phyloP scores from a whole-genome alignment of 495 filamentous ascomycete species.

The Aspergillus campestris region DNA sequence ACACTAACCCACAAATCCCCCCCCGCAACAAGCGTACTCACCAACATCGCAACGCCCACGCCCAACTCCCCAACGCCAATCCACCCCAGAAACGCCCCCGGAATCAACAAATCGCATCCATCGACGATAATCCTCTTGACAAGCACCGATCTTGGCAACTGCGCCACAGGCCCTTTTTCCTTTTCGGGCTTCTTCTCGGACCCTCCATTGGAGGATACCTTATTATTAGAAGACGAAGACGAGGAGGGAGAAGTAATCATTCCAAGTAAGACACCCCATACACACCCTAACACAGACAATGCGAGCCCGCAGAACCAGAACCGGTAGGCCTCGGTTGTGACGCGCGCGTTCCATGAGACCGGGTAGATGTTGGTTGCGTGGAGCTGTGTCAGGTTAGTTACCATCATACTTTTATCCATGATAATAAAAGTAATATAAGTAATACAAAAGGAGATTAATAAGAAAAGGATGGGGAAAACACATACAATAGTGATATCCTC shows the following conservation, averaged over 20 bases:
- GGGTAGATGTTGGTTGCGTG: constrained; percentile 38
- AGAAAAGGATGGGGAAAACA: neutral
- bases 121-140: constrained; percentile 40
- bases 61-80: constrained; percentile 31
- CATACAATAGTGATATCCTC: constrained; percentile 35
- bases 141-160: constrained; percentile 7
- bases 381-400: constrained; percentile 24
- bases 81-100: constrained; percentile 49
- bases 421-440: constrained; percentile 1
- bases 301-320: constrained; percentile 56
- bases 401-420: neutral
- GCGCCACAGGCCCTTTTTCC: neutral
- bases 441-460: constrained; percentile 3
- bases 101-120: constrained; percentile 48
- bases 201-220: neutral
- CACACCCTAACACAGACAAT: constrained; percentile 21
- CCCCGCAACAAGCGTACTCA: constrained; percentile 49
- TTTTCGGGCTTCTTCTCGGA: neutral
- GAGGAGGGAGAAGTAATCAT: neutral
- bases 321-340: constrained; percentile 47
- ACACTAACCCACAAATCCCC: constrained; percentile 45
- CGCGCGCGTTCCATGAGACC: constrained; percentile 19
- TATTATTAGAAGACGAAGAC: neutral
- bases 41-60: constrained; percentile 44
- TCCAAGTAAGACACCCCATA: constrained; percentile 17